phyloP scores from a whole-genome alignment of 306 rosid species.

The Adenanthera pavonina region DNA sequence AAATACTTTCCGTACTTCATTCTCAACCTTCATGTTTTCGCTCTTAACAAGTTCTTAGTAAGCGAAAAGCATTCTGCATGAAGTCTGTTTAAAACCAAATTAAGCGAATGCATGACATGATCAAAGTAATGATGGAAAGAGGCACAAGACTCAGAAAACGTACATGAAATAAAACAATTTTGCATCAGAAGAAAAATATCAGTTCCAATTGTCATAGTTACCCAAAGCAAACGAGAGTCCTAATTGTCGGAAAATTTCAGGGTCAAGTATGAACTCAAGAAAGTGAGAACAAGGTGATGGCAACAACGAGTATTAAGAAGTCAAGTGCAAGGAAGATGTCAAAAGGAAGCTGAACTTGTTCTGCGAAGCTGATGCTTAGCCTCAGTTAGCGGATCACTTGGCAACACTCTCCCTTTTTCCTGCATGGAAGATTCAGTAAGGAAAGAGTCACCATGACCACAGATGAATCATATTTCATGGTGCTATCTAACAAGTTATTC shows the following conservation, averaged over 20 bases:
- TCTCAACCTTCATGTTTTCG: no score
- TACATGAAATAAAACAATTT: slow-evolving; percentile 19
- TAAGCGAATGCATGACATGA: not conserved
- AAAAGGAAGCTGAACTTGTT: slow-evolving; percentile 56
- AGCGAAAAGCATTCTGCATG: not conserved
- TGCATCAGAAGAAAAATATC: not conserved
- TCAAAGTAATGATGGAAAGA: not conserved
- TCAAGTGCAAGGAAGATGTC: slow-evolving; percentile 3
- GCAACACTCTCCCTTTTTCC: slow-evolving; percentile 53
- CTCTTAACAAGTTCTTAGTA: not conserved
- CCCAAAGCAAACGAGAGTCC: not conserved
- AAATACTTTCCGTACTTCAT: no score
- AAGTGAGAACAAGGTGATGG: not conserved
- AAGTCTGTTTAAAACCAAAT: not conserved
- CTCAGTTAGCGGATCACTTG: slow-evolving; percentile 50
- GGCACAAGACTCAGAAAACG: not conserved
- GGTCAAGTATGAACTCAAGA: slow-evolving; percentile 5
- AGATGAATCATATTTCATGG: slow-evolving; percentile 22
- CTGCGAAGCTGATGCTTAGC: slow-evolving; percentile 59
- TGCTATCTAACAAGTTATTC: not conserved
- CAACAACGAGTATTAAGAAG: not conserved
- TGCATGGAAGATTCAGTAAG: slow-evolving; percentile 40
- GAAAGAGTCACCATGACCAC: slow-evolving; percentile 14
- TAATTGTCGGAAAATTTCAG: slow-evolving; percentile 15
- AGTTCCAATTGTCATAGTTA: not conserved